Conservation (phyloP, 306 rosid genomes). For the Sophora flavescens region DNA sequence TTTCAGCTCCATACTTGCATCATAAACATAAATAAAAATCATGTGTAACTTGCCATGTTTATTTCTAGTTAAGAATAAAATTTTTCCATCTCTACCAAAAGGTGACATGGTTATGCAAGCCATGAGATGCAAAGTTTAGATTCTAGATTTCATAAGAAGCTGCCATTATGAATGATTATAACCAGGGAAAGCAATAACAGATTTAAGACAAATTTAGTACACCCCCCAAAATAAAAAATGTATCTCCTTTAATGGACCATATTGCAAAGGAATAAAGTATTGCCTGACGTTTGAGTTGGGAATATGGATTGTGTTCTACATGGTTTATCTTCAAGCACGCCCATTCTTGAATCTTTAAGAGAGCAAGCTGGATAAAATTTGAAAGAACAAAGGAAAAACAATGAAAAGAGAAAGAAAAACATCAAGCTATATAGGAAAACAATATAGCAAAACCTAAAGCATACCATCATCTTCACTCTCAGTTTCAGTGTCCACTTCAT, state of each 20-base stretch:
- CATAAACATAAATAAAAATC: neutral
- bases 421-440: slow-evolving; percentile 4
- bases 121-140: slow-evolving; percentile 15
- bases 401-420: slow-evolving; percentile 16
- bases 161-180: neutral
- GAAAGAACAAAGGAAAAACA: slow-evolving; percentile 29
- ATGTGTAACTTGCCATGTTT: slow-evolving; percentile 1
- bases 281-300: slow-evolving; percentile 68
- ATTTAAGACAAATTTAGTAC: neutral
- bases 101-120: slow-evolving; percentile 20
- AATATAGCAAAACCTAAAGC: slow-evolving; percentile 22
- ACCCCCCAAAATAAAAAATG: no score
- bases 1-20: slow-evolving; percentile 26
- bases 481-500: slow-evolving; percentile 90
- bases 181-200: slow-evolving; percentile 36
- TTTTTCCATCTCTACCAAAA: slow-evolving; percentile 28
- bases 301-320: slow-evolving; percentile 47
- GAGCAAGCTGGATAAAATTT: slow-evolving; percentile 60
- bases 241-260: slow-evolving; percentile 33
- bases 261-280: slow-evolving; percentile 42
- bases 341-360: slow-evolving; percentile 56
- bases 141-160: slow-evolving; percentile 17
- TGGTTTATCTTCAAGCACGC: slow-evolving; percentile 46
- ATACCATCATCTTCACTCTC: slow-evolving; percentile 95
- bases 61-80: slow-evolving; percentile 5